Evolutionary conservation across 148 eudicot species (phyloP), one percentile per base, ranked within the genome.

Genomic region (Chenopodium quinoa): DNA sequence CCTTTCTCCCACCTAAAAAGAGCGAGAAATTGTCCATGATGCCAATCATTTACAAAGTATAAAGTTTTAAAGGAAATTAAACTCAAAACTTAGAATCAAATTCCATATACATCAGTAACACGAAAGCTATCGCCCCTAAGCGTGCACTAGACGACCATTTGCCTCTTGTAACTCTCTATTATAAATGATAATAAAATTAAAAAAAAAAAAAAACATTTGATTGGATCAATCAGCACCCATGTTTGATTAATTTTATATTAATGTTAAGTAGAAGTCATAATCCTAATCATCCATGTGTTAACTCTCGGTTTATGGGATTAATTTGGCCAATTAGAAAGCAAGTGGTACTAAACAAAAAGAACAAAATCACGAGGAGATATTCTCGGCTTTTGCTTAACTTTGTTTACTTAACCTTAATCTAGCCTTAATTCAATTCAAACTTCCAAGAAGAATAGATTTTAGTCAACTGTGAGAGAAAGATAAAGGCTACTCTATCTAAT

Each of bases 311-410:
- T 16, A 27, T 17, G 70, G 71, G 82, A 73, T 80, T 62, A 58
- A 60, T 27, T 66, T 64, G 7, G 73, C 14, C 44, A 63, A 44
- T 14, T 75, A 75, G 64, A 52, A 12, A 31, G 2, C 58, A 76
- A 76, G 69, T 76, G 58, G 78, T 7, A 75, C 10, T 78, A 75
- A 81, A 75, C 73, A 66, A 82, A 82, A 19, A 80, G 84, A 69
- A 76, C 80, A 56, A 82, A 70, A 82, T 82, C 84, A 82, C 84
- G 84, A 82, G 84, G 84, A 82, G 80, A 82, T 82, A 82, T 77
- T 82, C 84, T 82, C 80, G 80, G 75, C 78, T 71, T 78, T 81
- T 76, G 62, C 80, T 76, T 76, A 82, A 81, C 78, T 52, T 71
- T 11, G 71, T 11, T 65, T 65, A 81, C 56, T 66, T 3, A 40